A percentile compares a stretch with the other conserved stretches of the same genome.
phyloP scores from a whole-genome alignment of 306 rosid genomes.

The Fragaria iinumae region DNA sequence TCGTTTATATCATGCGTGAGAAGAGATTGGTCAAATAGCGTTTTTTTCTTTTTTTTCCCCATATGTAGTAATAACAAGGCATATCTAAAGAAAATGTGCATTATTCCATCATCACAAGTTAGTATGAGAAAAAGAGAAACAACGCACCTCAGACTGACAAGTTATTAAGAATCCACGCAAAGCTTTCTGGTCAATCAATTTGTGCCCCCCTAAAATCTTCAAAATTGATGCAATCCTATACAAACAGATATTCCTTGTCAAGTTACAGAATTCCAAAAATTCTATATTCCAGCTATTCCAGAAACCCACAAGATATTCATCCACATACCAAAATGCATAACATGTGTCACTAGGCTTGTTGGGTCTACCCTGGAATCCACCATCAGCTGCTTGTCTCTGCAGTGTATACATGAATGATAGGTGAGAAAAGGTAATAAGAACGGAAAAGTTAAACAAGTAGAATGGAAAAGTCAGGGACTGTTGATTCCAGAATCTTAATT shows the following conservation, averaged over 20 bases:
- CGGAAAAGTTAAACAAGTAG: not conserved
- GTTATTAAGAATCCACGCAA: conserved; percentile 59
- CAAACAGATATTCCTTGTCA: conserved; percentile 32
- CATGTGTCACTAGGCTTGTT: conserved; percentile 86
- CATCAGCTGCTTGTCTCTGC: conserved; percentile 79
- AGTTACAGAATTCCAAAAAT: conserved; percentile 16
- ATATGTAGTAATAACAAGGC: conserved; percentile 1
- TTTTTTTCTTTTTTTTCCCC: not conserved
- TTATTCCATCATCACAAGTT: not conserved
- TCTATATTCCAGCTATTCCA: not conserved
- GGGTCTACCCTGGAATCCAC: conserved; percentile 94
- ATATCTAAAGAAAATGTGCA: not conserved
- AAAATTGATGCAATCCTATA: conserved; percentile 80
- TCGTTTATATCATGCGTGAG: not conserved
- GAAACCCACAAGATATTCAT: conserved; percentile 17
- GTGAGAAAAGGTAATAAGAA: not conserved
- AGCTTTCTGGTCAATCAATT: conserved; percentile 60
- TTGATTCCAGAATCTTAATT: conserved; percentile 17
- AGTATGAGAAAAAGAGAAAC: conserved; percentile 11
- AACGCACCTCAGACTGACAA: conserved; percentile 75
- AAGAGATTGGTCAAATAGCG: not conserved
- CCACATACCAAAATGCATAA: conserved; percentile 87
- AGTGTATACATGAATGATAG: conserved; percentile 23
- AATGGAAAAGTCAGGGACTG: conserved; percentile 15
- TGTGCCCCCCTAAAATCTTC: conserved; percentile 64